A percentile compares a stretch with the other conserved stretches of the same genome.
Evolutionary conservation across 192 early-diverging fungal species (phyloP).

Genomic region (Phlyctochytrium bullatum): DNA sequence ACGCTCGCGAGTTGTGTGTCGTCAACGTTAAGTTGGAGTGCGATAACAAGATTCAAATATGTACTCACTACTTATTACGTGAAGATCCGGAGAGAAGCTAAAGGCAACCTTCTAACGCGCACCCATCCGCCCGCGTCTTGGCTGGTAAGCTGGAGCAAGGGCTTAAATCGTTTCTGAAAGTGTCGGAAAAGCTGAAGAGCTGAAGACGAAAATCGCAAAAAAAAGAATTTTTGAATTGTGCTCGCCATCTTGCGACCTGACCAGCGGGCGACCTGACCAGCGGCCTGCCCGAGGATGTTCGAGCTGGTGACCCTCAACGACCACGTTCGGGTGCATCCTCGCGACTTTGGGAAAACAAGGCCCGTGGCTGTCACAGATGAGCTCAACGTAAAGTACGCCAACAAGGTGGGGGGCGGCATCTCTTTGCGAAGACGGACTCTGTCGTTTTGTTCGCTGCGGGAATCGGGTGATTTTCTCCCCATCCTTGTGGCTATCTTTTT

Average conservation of each 20-base stretch:
- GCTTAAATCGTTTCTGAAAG: too few species aligned
- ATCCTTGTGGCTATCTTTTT: background rate
- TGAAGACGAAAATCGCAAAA: too few species aligned
- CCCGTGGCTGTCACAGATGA: conserved; percentile 79
- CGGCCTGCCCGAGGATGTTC: conserved; percentile 63
- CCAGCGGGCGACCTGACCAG: too few species aligned
- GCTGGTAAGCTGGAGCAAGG: too few species aligned
- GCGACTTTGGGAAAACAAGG: conserved; percentile 73
- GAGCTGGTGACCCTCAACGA: conserved; percentile 78
- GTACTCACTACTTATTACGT: too few species aligned
- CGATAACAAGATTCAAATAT: too few species aligned
- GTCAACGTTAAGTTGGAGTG: too few species aligned
- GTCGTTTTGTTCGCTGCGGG: background rate
- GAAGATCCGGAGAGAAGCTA: too few species aligned
- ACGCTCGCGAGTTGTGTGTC: too few species aligned
- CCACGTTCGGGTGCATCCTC: conserved; percentile 79
- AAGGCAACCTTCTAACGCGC: too few species aligned
- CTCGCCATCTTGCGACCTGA: background rate
- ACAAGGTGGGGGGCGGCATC: conserved; percentile 63
- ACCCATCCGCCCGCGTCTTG: too few species aligned
- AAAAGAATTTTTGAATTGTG: background rate
- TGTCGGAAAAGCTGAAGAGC: too few species aligned
- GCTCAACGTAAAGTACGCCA: conserved; percentile 90
- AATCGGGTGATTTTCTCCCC: background rate
- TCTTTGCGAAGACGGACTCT: background rate